These are phyloP conservation scores for Nadsonia starkeyi-henricii DNA, from an alignment of 1,139 yeast genomes.

Conservation along the genomic window DNA sequence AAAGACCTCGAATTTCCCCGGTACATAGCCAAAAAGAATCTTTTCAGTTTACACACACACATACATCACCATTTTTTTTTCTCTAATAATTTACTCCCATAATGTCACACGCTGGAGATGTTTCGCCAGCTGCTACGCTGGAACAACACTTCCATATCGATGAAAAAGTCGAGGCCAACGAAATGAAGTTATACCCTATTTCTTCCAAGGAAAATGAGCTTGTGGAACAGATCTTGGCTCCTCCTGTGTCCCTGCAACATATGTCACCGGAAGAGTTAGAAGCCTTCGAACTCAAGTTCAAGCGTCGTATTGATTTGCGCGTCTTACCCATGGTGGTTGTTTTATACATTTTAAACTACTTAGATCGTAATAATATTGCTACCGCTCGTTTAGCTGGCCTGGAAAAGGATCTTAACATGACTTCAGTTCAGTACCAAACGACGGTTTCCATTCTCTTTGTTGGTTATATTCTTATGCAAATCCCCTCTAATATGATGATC, in stretches of 20 bases:
- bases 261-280: slow-evolving; percentile 1
- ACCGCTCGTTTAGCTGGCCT: slow-evolving; percentile 46
- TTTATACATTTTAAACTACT: slow-evolving; percentile 44
- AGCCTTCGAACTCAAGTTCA: slow-evolving; percentile 1
- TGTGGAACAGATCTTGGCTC: too few species aligned
- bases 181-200: too few species aligned
- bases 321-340: slow-evolving; percentile 42
- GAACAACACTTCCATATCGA: too few species aligned
- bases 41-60: too few species aligned
- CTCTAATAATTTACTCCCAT: too few species aligned
- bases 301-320: slow-evolving; percentile 36
- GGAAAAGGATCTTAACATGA: slow-evolving; percentile 38
- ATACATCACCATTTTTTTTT: too few species aligned
- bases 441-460: slow-evolving; percentile 44
- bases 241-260: background rate
- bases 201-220: too few species aligned
- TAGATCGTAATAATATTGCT: slow-evolving; percentile 50
- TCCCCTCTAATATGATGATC: slow-evolving; percentile 38
- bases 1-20: too few species aligned
- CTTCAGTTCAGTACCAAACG: slow-evolving; percentile 40
- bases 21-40: too few species aligned
- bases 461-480: slow-evolving; percentile 47
- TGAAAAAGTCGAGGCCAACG: too few species aligned
- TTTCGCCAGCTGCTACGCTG: too few species aligned
- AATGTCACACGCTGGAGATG: too few species aligned